Base-by-base conservation (phyloP, 208 protist genomes). In the Acanthamoeba sp. region DNA sequence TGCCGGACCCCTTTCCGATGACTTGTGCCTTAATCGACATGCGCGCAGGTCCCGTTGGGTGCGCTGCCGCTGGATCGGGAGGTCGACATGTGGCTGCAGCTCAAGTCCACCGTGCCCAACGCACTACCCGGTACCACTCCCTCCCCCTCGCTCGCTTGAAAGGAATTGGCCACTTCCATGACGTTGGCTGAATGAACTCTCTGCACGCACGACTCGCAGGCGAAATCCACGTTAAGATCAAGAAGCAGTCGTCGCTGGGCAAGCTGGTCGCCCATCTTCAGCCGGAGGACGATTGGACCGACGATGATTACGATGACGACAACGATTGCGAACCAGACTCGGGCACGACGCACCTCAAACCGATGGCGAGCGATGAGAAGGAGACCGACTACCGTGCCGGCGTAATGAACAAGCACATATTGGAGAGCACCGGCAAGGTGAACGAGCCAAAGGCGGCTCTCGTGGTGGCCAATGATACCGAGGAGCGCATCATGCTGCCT, bases 11-110 rank as follows among this genome's bases (percentile, higher is more conserved):
- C 4, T 50, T 12, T 4, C 45, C 4, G 4, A 50, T 50, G 45
- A 12, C 45, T 16, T 62, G 10, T 62, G 55, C 2, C 20, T 24
- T 62, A 18, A 62, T 62, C 45, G 12, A 50, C 45, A 50, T 12
- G 45, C 9, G 9, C 12, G 18, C 29, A 80, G 71, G 38, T 80
- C 22, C 71, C 38, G 6, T 18, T 80, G 36, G 71, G 27, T 20
- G 9, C 71, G 82, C 82, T 89, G 45, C 82, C 82, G 20, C 45
- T 89, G 45, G 82, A 89, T 20, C n/a, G 55, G 7, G 82, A 89
- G 34, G 55, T 89, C 22, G 82, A 89, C 55, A 89, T 89, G 50
- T 89, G 82, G 82, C 82, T 89, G 45, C 82, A 34, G 71, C 71
- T 80, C 71, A 80, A 80, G 71, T 80, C 71, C 38, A 80, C 71